Percentiles rank a stretch among this genome's conserved stretches.
phyloP scores from a whole-genome alignment of 495 filamentous ascomycete genomes.

The Daldinia caldariorum region DNA sequence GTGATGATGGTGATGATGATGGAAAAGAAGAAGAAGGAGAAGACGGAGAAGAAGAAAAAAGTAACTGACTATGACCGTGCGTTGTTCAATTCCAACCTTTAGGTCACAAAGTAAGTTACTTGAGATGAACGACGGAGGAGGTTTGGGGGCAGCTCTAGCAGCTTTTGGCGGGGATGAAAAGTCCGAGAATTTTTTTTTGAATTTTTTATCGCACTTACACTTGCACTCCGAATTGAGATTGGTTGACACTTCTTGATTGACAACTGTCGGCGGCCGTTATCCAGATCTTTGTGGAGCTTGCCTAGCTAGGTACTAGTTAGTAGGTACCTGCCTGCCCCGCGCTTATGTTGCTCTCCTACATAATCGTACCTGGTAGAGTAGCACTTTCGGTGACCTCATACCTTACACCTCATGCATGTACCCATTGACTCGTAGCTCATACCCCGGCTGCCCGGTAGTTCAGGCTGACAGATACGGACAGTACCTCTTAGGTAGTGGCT shows the following conservation, averaged over 20 bases:
- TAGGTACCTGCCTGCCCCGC: constrained; percentile 28
- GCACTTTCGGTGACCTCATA: constrained; percentile 32
- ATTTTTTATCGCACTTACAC: not conserved
- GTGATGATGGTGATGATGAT: not conserved
- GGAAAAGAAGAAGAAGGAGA: constrained; percentile 4
- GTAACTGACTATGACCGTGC: too few species aligned
- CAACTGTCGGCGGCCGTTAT: constrained; percentile 22
- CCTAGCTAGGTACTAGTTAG: too few species aligned
- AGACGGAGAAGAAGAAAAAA: not conserved
- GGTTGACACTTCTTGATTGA: constrained; percentile 5
- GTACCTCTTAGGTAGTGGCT: too few species aligned
- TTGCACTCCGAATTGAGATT: constrained; percentile 12
- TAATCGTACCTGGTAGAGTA: constrained; percentile 8
- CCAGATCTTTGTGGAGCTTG: constrained; percentile 13
- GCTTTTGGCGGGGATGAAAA: constrained; percentile 42
- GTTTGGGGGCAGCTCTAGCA: constrained; percentile 40
- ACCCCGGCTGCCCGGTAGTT: constrained; percentile 19
- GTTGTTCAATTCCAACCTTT: too few species aligned
- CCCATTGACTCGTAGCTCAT: not conserved
- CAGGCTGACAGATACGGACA: constrained; percentile 4
- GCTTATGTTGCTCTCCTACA: constrained; percentile 12
- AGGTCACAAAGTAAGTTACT: constrained; percentile 3
- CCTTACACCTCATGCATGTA: constrained; percentile 15
- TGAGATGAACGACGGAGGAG: constrained; percentile 37
- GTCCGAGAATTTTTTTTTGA: constrained; percentile 36